These are phyloP conservation scores for Malus hybrid DNA, from an alignment of 331 rosid genomes.

Conservation along the genomic window DNA sequence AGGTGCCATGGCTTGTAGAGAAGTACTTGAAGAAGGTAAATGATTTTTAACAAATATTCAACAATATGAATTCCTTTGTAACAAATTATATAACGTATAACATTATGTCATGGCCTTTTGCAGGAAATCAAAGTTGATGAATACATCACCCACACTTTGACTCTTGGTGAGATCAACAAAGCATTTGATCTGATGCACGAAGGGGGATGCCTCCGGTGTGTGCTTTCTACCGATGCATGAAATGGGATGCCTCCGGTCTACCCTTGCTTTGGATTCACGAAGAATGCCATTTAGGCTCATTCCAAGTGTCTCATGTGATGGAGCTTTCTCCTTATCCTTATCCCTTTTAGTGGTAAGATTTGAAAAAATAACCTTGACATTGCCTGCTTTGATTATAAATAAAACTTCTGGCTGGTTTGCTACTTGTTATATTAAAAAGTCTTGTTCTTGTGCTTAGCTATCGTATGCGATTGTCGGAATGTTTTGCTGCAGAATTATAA, in stretches of 20 bases:
- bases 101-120: neutral
- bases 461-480: neutral
- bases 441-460: neutral
- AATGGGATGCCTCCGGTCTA: slow-evolving; percentile 81
- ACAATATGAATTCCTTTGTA: neutral
- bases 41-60: neutral
- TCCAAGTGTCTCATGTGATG: neutral
- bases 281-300: neutral
- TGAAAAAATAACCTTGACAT: too few species aligned
- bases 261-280: slow-evolving; percentile 42
- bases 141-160: slow-evolving; percentile 79
- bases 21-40: slow-evolving; percentile 90
- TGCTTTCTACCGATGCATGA: slow-evolving; percentile 63
- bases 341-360: neutral
- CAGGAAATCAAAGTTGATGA: slow-evolving; percentile 98
- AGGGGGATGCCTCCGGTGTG: slow-evolving; percentile 92
- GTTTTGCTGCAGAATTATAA: neutral
- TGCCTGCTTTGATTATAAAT: too few species aligned
- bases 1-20: slow-evolving; percentile 93
- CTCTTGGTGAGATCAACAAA: slow-evolving; percentile 69
- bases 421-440: neutral
- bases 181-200: slow-evolving; percentile 90
- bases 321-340: neutral
- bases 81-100: neutral
- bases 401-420: too few species aligned